Base-by-base conservation (phyloP, 179 eudicot species). In the Silene coronaria region DNA sequence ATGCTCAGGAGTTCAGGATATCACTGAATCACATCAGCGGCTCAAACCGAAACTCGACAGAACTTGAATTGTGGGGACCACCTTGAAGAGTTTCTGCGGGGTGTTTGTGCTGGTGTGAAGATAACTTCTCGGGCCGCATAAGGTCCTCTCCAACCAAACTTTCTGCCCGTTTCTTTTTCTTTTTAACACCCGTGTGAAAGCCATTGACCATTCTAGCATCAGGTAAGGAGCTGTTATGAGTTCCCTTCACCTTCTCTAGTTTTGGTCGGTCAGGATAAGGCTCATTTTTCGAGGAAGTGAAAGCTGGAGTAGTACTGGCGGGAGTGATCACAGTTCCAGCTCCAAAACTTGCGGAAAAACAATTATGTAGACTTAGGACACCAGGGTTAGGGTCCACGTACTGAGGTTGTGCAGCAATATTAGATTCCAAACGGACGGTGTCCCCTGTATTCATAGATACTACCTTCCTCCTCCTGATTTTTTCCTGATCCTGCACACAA, bases 81-180 rank as follows among this genome's bases (percentile, higher is more conserved):
- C 48, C 81, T 76, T 65, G 81, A 11, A 24, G 42, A 64, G 72
- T 53, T 45, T 61, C 62, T 53, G 76, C 30, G 73, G 69, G 74
- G 24, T 83, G 88, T 81, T 83, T 88, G 26, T 76, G 80, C 46
- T 81, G 77, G 24, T 80, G 81, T n/a, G 84, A 79, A 76, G 78
- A 68, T 32, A 64, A 26, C 73, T 85, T 88, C 74, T 86, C 87
- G 0, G 79, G 67, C 42, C 74, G 85, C 30, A 77, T 36, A 36
- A 74, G 85, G 75, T 74, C 70, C 57, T 85, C 91, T 45, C 74
- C 85, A 53, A 30, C 19, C 19, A 78, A 83, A 24, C 63, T 19
- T 65, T 87, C 89, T 53, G 86, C 83, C 83, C 82, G 87, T 85
- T 83, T 87, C 77, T 88, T 90, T 21, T 87, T 91, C 74, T 90